Conservation (phyloP, 2,329 filamentous ascomycete genomes). For the Aspergillus fructus region DNA sequence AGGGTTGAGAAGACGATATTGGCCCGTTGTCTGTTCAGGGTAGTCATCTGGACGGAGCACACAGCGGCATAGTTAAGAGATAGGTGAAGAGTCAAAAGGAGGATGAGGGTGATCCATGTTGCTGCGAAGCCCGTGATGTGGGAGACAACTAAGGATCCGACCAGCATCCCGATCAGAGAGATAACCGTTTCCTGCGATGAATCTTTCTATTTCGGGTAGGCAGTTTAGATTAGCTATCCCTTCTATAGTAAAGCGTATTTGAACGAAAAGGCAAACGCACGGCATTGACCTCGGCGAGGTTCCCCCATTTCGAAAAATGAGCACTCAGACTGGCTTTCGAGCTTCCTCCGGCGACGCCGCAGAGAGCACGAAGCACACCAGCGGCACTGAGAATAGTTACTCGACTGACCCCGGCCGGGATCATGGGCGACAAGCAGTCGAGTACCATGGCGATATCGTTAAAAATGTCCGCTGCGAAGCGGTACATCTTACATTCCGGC, state of each 20-base stretch:
- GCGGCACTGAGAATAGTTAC: conserved; percentile 60
- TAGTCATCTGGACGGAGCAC: conserved; percentile 76
- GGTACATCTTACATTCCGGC: conserved; percentile 87
- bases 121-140: conserved; percentile 67
- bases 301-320: conserved; percentile 85
- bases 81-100: conserved; percentile 74
- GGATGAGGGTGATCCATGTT: conserved; percentile 72
- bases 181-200: conserved; percentile 94
- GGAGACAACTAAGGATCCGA: conserved; percentile 78
- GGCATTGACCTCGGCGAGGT: conserved; percentile 89
- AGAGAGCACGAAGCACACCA: conserved; percentile 66
- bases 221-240: conserved; percentile 2
- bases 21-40: conserved; percentile 81
- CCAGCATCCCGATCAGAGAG: conserved; percentile 80
- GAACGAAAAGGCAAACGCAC: conserved; percentile 33
- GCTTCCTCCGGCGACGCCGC: conserved; percentile 85
- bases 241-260: neutral
- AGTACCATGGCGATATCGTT: conserved; percentile 84
- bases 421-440: conserved; percentile 75
- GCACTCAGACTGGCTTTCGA: conserved; percentile 88
- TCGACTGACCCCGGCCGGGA: conserved; percentile 57
- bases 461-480: conserved; percentile 82
- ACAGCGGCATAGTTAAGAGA: conserved; percentile 86
- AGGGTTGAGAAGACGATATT: conserved; percentile 70
- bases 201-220: conserved; percentile 60